These are phyloP conservation scores for Aspergillus novoparasiticus DNA, from an alignment of 2,329 filamentous ascomycete species.

Conservation along the genomic window DNA sequence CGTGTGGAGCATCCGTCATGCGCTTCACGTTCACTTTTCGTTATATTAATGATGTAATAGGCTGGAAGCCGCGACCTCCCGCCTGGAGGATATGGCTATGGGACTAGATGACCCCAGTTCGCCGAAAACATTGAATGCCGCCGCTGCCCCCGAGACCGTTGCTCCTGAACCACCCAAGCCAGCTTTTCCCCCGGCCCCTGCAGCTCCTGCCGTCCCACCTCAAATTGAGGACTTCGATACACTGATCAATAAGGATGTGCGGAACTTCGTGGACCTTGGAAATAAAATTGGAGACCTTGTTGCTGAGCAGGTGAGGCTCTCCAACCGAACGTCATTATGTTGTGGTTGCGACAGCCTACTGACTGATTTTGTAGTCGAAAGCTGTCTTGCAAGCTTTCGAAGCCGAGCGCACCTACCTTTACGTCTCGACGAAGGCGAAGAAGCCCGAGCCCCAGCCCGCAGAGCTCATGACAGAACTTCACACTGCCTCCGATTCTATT, in stretches of 20 bases:
- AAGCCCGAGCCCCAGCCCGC: constrained; percentile 78
- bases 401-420: constrained; percentile 83
- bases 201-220: constrained; percentile 66
- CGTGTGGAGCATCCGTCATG: neutral
- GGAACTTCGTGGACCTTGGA: constrained; percentile 77
- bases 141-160: constrained; percentile 27
- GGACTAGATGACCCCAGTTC: constrained; percentile 59
- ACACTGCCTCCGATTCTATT: constrained; percentile 77
- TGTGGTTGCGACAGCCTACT: constrained; percentile 9
- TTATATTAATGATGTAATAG: constrained; percentile 58
- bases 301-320: constrained; percentile 70
- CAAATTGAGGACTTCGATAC: constrained; percentile 86
- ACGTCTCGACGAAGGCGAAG: constrained; percentile 86
- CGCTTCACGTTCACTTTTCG: neutral
- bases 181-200: constrained; percentile 50
- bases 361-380: constrained; percentile 48
- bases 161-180: constrained; percentile 30
- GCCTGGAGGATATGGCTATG: constrained; percentile 92
- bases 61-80: constrained; percentile 93
- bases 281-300: constrained; percentile 75
- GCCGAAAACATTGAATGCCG: constrained; percentile 35
- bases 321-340: neutral
- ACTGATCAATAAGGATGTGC: constrained; percentile 73
- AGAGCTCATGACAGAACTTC: constrained; percentile 82
- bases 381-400: constrained; percentile 69